Evolutionary conservation across 352 stramenopile genomes (phyloP), one percentile per base, ranked within the genome.

Genomic region (Phytophthora cryptogea): DNA sequence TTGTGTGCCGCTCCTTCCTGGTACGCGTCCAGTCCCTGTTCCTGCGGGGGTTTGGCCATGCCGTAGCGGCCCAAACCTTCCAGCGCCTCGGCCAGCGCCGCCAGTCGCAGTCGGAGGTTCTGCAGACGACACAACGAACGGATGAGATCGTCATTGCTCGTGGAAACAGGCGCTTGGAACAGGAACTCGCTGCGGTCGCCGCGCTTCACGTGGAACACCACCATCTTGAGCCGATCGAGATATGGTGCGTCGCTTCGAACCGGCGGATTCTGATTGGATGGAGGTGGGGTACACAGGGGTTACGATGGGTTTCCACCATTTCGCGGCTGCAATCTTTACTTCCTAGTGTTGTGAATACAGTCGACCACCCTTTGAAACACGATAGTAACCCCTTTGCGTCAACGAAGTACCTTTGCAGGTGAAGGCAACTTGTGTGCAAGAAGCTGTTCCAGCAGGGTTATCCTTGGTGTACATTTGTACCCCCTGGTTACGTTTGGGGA

Each of bases 151-250:
- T 98, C 92, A 63, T 97, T 95, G 55, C 64, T 69, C 27, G 83
- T 89, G 3, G 57, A 57, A 23, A 81, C 69, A 2, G 80, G 88
- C 23, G 94, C 89, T 68, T 97, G 85, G 68, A 86, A 96, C 41
- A 98, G 76, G 59, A 98, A 98, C 60, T 90, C 83, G 74, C 95
- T 95, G 60, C 86, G 80, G 59, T 95, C 87, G 36, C 76, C 73
- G 30, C 79, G 79, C 75, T 97, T 97, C 2, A 97, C 80, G 68
- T 95, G 86, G 36, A 97, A 68, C 32, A 97, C 69, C 35, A 97
- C 90, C 90, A 97, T 97, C 11, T 43, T 13, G 1, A 23, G 20
- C 20, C 20, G 20, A 23, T 23, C 20, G 20, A 23, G 20, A 23
- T 23, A 23, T 23, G 20, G 20, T 2, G 20, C 20, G 20, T 23